Evolutionary conservation across 1,284 basidiomycete genomes (phyloP).

Genomic region (Tremellales sp.): DNA sequence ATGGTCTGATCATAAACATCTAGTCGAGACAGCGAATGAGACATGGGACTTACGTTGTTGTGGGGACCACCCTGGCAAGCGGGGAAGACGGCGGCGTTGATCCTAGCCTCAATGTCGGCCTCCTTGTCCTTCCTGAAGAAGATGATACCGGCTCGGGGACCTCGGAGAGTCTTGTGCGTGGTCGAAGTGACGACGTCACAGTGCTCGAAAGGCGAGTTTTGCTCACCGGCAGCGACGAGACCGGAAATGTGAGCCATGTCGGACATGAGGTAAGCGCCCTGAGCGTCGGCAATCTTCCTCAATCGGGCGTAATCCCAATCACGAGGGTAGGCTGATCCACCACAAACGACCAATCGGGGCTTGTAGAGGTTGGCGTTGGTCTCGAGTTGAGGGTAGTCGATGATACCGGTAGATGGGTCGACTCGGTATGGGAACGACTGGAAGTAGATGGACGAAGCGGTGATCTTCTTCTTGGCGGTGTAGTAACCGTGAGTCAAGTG

Average conservation of each 20-base stretch:
- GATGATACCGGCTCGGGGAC: conserved; percentile 95
- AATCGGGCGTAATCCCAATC: conserved; percentile 93
- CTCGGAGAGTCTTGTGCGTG: conserved; percentile 98
- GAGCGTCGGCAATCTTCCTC: conserved; percentile 75
- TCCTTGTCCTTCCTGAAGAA: conserved; percentile 97
- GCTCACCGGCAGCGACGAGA: conserved; percentile 87
- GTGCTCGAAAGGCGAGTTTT: conserved; percentile 90
- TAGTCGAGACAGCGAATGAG: neutral
- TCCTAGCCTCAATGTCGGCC: conserved; percentile 81
- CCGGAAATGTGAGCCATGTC: conserved; percentile 99
- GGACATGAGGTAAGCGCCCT: conserved; percentile 88
- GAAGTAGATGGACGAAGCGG: conserved; percentile 99
- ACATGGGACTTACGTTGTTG: conserved; percentile 76
- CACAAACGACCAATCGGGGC: conserved; percentile 92
- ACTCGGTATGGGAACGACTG: conserved; percentile 96
- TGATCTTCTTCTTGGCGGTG: conserved; percentile 99
- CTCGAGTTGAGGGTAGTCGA: conserved; percentile 82
- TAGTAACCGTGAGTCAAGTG: conserved; percentile 99
- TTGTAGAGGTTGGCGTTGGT: conserved; percentile 94
- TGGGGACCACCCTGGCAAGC: conserved; percentile 99
- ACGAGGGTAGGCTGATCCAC: conserved; percentile 96
- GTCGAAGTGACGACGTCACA: conserved; percentile 98
- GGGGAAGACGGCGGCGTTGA: conserved; percentile 99
- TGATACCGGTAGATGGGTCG: conserved; percentile 74
- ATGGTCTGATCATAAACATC: conserved; percentile 63